Base-by-base conservation (phyloP, 2,329 filamentous ascomycete genomes). In the Xylaria sp. region DNA sequence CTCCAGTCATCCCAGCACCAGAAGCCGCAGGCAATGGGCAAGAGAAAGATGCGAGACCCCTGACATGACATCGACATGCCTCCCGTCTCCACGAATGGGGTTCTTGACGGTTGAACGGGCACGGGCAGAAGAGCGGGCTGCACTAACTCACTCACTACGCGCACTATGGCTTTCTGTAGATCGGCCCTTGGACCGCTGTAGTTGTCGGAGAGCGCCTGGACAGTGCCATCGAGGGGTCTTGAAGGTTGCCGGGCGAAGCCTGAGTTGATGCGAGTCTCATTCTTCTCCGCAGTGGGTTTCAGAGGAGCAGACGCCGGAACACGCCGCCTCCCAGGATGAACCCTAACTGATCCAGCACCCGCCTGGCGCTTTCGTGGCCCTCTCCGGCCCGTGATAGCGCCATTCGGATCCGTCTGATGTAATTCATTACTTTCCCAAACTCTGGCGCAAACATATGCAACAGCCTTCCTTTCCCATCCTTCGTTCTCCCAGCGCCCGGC, bases 291-390 rank as follows among this genome's bases (percentile, higher is more conserved):
- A 73, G 64, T 64, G 64, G 65, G 59, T 63, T 59, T 49, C 54
- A 31, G 17, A 40, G 59, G 38, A 42, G 33, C 26, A 44, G 28
- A 36, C 36, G 26, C 68, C 71, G 71, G 71, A 73, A 69, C 65
- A 73, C 71, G 71, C 71, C 71, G 71, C 68, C 62, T 73, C 71
- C 71, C 48, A 36, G 51, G 15, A 26, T 9, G 26, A 20, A 6
- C 48, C 23, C 48, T 46, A 46, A 36, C 17, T 17, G 51, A 20
- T 33, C 42, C 42, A 58, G 61, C 44, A 58, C 40, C 51, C 40
- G 23, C 42, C 51, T 38, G 40, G 33, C 54, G 5, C 33, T 36
- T 38, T 49, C 59, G 26, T 65, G 66, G 56, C 59, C 57, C 63
- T 65, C 36, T 62, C 59, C 57, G 65, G 63, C 40, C 59, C 53